Evolutionary conservation across 257 asterid species (phyloP), one percentile per base, ranked within the genome.

Genomic region (Fraxinus cuspidata): DNA sequence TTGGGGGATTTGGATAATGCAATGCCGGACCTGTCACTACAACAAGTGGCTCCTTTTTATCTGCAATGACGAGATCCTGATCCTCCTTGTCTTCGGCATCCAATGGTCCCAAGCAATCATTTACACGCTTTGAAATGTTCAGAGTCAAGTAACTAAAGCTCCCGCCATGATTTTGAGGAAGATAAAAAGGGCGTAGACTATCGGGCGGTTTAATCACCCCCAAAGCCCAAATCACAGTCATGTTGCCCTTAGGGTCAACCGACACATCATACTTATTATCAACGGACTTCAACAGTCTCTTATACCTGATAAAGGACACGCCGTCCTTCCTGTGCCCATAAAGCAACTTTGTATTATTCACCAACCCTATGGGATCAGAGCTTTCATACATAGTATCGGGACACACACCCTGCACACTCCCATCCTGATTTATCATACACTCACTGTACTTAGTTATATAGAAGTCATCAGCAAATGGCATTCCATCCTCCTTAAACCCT

Each of bases 321-420:
- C 99, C 99, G 76, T 93, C 99, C 78, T 85, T 95, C 85, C 99
- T 82, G 47, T 95, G 97, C 77, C 98, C 99, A 76, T 91, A 95
- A 74, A 88, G 56, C 81, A 93, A 82, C 86, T 73, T 80, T 1
- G 99, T 85, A 76, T 93, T 89, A 69, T 95, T 93, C 77, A 88
- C 93, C 81, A 70, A 72, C 37, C 85, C 90, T 64, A 74, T 56
- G 1, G 86, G 86, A 87, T 86, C 88, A 13, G 82, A 70, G 40
- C 86, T 79, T 67, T 86, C 83, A 74, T 87, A 90, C 80, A 89
- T 78, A 69, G 79, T 47, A 83, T 95, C 99, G 0, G 99, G 98
- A 77, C 99, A 95, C 81, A 93, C 99, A 42, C 98, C 99, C 81
- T 87, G 80, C 74, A 84, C 90, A 49, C 80, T 83, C 65, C 92